Evolutionary conservation across 2,329 filamentous ascomycete genomes (phyloP), one percentile per base, ranked within the genome.

Genomic region (Pyrenophora graminea): DNA sequence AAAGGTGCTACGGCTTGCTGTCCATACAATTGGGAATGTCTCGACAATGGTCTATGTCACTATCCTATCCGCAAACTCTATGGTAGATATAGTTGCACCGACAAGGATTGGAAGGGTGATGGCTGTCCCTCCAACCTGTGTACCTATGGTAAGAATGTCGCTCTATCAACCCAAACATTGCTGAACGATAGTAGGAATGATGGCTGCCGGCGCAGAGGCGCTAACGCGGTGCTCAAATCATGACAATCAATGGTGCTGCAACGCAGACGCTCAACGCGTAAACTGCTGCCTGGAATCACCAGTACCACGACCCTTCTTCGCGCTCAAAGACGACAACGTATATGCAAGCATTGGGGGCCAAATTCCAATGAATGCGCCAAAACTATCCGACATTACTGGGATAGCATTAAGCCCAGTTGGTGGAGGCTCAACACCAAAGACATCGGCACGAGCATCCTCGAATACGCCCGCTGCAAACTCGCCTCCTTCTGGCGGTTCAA

Each of bases 1-100:
- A 45, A 66, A 46, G 70, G 68, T 13, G 27, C 3, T 15, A 64
- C 69, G 8, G 68, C 69, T 4, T 73, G 71, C 55, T 73, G 71
- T 42, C 71, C 71, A 5, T 59, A 69, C 15, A 69, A 64, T 10
- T 73, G 70, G 69, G 25, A 70, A 42, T 73, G 71, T 39, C 62
- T 73, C 27, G 66, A 71, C 53, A 73, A 73, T 44, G 71, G 71
- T n/a, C 61, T 72, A 6, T 73, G 71, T 48, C 54, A 72, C 40
- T 67, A 70, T 46, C 58, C 59, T 13, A 40, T 59, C 1, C 52
- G 50, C 15, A 61, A 68, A 1, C 44, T 70, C 2, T 64, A 63
- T 32, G 71, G 70, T 21, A 48, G 67, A 31, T 73, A 73, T 41
- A 69, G 68, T 54, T 73, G 71, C 51, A 72, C 71, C 1, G 70